Base-by-base conservation (phyloP, 805 yeast species). In the Lachancea meyersii region DNA sequence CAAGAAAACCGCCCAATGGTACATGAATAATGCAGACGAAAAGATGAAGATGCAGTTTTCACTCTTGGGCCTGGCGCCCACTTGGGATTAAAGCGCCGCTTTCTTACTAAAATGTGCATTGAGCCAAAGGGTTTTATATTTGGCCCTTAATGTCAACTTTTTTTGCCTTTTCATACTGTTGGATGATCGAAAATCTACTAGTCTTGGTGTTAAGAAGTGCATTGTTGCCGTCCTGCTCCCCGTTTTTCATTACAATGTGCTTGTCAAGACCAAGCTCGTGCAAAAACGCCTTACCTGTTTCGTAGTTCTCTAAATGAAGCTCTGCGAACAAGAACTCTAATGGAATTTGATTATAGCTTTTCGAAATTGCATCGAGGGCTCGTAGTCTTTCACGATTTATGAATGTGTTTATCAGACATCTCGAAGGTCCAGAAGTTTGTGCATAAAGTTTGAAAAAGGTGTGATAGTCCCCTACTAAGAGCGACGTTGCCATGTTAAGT, bases 131-230 rank as follows among this genome's bases (percentile, higher is more conserved):
- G 8, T 14, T 23, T 20, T 61, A 80, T 6, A 79, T 71, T 63
- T 89, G 97, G 1, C 97, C 97, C 68, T 89, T 89, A 48, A 91
- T 88, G 57, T 89, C 97, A 11, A 89, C 79, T 55, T 72, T 81
- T 46, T 67, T 75, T 51, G 72, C 66, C 37, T 51, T 62, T 47
- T 60, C 62, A 50, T 62, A 69, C 37, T 55, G 66, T 48, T 46
- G 60, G 47, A 65, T 59, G 3, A 79, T 61, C 0, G 56, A 55
- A 0, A 64, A 13, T 45, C 65, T 57, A 44, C 74, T 59, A 2
- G 55, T 47, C 33, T 46, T 58, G 10, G 69, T 55, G 45, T 66
- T 69, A 39, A 68, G 53, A 39, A 55, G 61, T 35, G 51, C 57
- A 31, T 51, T 58, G 26, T 61, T 67, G 5, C 59, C 61, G 17